Conservation (phyloP, 164 flowering plant genomes). For the Liquidambar formosana region DNA sequence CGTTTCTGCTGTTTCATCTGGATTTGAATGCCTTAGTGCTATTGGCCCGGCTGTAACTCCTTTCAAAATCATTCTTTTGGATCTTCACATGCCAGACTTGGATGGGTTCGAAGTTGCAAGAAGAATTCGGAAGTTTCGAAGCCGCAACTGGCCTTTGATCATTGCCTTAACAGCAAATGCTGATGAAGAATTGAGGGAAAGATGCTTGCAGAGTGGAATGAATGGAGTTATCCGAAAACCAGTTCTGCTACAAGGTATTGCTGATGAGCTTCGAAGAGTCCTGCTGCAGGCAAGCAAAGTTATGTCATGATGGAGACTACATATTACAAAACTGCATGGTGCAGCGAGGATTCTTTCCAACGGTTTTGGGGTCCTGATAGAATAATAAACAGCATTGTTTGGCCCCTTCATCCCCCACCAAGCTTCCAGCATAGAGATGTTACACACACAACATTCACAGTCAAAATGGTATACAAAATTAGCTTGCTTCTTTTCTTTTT, state of each 20-base stretch:
- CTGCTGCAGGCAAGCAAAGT: slow-evolving; percentile 48
- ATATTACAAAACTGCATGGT: neutral
- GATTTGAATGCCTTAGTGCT: slow-evolving; percentile 72
- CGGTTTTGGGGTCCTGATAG: slow-evolving; percentile 10
- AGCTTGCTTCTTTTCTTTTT: slow-evolving; percentile 10
- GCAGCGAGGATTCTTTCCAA: neutral
- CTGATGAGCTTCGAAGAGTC: slow-evolving; percentile 67
- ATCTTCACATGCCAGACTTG: slow-evolving; percentile 79
- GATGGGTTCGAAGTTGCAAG: slow-evolving; percentile 87
- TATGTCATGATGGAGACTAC: slow-evolving; percentile 14
- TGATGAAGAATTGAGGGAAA: slow-evolving; percentile 64
- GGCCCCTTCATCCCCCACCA: neutral
- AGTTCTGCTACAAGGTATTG: slow-evolving; percentile 56
- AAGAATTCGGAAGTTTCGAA: slow-evolving; percentile 61
- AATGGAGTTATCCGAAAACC: slow-evolving; percentile 81
- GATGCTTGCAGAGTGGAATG: slow-evolving; percentile 70
- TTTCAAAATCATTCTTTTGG: slow-evolving; percentile 62
- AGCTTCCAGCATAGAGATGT: slow-evolving; percentile 19
- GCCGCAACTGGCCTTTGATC: slow-evolving; percentile 72
- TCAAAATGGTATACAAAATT: slow-evolving; percentile 26
- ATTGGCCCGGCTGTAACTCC: slow-evolving; percentile 45
- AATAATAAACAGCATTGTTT: neutral
- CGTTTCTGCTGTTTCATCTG: slow-evolving; percentile 77
- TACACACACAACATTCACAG: slow-evolving; percentile 17
- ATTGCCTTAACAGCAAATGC: slow-evolving; percentile 67